Evolutionary conservation across 768 basidiomycete species (phyloP).

Genomic region (Termitomyces bulborhizus): DNA sequence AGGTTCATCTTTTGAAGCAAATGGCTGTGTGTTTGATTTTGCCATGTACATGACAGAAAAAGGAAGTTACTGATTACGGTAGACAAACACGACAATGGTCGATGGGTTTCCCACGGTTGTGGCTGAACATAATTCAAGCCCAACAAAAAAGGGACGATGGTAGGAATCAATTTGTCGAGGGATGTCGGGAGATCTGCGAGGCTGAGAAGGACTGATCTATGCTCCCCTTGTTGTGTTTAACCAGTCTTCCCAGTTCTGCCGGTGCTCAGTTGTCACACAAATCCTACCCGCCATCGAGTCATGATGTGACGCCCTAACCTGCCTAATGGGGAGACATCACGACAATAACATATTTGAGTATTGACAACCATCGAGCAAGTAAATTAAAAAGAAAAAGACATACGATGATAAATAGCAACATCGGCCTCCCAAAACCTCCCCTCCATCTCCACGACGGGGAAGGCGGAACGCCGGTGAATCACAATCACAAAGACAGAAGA

Average conservation of each 20-base stretch:
- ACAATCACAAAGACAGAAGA: too few relatives aligned
- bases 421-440: background rate
- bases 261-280: conserved; percentile 2
- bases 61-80: too few relatives aligned
- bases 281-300: background rate
- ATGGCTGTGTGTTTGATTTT: conserved; percentile 23
- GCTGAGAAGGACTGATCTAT: background rate
- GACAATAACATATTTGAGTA: background rate
- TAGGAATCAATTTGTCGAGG: background rate
- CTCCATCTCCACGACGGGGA: too few relatives aligned
- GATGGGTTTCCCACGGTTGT: background rate
- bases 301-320: background rate
- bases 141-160: background rate
- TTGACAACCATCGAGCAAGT: background rate
- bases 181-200: background rate
- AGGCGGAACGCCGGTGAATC: too few relatives aligned
- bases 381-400: background rate
- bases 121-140: background rate
- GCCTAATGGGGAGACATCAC: background rate
- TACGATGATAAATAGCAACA: background rate
- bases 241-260: conserved; percentile 10
- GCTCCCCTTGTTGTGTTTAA: conserved; percentile 5
- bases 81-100: too few relatives aligned
- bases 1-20: conserved; percentile 23
- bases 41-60: background rate